phyloP scores from a whole-genome alignment of 2,329 filamentous ascomycete species.

The Fusarium incarnatum region DNA sequence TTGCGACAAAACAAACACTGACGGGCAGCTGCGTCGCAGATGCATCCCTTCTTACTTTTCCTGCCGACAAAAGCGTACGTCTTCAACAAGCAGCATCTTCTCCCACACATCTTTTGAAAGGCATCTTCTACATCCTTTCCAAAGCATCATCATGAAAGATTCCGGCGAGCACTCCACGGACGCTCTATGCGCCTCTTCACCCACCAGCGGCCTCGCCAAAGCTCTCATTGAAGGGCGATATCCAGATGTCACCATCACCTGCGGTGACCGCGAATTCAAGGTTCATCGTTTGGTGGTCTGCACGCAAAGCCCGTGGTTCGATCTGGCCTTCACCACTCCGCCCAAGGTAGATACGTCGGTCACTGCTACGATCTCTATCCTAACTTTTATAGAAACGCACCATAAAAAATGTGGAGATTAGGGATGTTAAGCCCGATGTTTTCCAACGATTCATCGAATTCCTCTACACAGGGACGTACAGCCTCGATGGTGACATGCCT shows the following conservation, averaged over 20 bases:
- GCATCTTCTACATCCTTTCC: background rate
- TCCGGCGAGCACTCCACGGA: background rate
- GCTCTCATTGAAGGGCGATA: slow-evolving; percentile 33
- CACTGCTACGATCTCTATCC: background rate
- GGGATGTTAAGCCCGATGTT: slow-evolving; percentile 47
- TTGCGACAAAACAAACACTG: background rate
- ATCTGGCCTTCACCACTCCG: slow-evolving; percentile 39
- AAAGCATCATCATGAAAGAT: background rate
- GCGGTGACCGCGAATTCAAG: slow-evolving; percentile 46
- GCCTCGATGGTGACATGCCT: background rate
- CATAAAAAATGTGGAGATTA: slow-evolving; percentile 38
- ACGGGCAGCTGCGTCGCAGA: background rate
- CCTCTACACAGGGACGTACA: slow-evolving; percentile 49
- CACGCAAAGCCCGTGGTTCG: slow-evolving; percentile 50
- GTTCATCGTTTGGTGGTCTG: slow-evolving; percentile 53
- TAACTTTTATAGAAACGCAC: slow-evolving; percentile 8
- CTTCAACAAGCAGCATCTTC: background rate
- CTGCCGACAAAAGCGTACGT: background rate
- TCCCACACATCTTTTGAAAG: background rate
- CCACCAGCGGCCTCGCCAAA: background rate
- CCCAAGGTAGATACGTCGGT: slow-evolving; percentile 45
- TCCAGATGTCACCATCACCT: slow-evolving; percentile 51
- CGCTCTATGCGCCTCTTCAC: slow-evolving; percentile 4
- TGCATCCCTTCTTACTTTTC: background rate
- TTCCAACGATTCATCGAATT: slow-evolving; percentile 49